Percentiles rank a stretch among this genome's conserved stretches.
These are phyloP conservation scores for Dovyalis caffra DNA, from an alignment of 345 rosid genomes.

Conservation along the genomic window DNA sequence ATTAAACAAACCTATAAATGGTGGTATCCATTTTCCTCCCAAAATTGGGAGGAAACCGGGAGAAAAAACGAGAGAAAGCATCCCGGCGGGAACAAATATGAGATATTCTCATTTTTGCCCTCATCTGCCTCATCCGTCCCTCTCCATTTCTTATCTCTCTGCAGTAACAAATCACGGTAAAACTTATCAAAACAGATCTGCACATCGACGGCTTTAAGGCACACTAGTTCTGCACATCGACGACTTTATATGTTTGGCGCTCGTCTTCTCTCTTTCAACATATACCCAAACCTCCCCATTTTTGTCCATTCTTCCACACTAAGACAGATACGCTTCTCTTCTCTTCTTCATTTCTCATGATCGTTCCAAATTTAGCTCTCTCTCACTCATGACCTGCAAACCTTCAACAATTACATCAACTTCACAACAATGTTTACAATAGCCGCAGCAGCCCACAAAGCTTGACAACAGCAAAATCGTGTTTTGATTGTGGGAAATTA, in stretches of 20 bases:
- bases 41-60: too few relatives aligned
- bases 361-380: background rate
- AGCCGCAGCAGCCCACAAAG: background rate
- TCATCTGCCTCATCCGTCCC: too few relatives aligned
- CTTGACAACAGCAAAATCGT: slow-evolving; percentile 16
- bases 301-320: background rate
- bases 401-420: background rate
- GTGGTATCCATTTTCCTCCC: too few relatives aligned
- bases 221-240: too few relatives aligned
- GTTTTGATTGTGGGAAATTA: slow-evolving; percentile 84
- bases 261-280: slow-evolving; percentile 13
- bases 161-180: too few relatives aligned
- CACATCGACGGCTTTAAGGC: too few relatives aligned
- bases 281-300: background rate
- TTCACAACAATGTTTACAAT: slow-evolving; percentile 11
- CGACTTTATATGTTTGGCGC: background rate
- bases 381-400: background rate
- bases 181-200: too few relatives aligned
- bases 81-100: too few relatives aligned
- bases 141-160: too few relatives aligned
- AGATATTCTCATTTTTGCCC: too few relatives aligned
- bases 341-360: background rate
- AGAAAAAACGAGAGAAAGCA: too few relatives aligned
- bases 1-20: too few relatives aligned
- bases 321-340: background rate